These are phyloP conservation scores for Vitis amurensis DNA, from an alignment of 164 flowering plant species.

Conservation along the genomic window DNA sequence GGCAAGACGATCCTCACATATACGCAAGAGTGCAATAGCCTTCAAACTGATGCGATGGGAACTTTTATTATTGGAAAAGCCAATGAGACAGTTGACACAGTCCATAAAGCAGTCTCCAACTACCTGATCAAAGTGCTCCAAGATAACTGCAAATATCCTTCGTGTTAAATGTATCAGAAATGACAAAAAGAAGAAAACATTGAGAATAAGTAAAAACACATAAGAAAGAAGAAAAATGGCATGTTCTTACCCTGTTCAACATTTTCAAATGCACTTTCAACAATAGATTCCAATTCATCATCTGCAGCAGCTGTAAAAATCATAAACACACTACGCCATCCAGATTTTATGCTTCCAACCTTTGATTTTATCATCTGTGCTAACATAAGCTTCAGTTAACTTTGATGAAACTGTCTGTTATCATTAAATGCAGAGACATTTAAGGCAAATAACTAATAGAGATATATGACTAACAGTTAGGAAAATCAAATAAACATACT, in stretches of 20 bases:
- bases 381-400: constrained; percentile 14
- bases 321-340: constrained; percentile 99
- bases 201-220: constrained; percentile 2
- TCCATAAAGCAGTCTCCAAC: constrained; percentile 99
- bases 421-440: background rate
- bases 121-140: constrained; percentile 99
- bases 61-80: constrained; percentile 91
- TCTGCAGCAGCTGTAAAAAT: constrained; percentile 96
- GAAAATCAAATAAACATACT: constrained; percentile 39
- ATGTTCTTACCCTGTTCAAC: constrained; percentile 80
- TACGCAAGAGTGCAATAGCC: constrained; percentile 98
- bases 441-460: background rate
- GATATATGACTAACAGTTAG: background rate
- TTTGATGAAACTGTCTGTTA: background rate
- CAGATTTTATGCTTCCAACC: constrained; percentile 95
- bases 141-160: constrained; percentile 65
- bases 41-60: constrained; percentile 93
- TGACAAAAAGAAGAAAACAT: background rate
- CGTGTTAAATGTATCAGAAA: constrained; percentile 15
- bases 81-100: constrained; percentile 95
- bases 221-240: constrained; percentile 5
- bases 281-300: constrained; percentile 89
- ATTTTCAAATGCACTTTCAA: constrained; percentile 99
- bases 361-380: constrained; percentile 94
- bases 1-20: constrained; percentile 98